Percentiles rank a stretch among this genome's conserved stretches.
Conservation (phyloP, 108 stramenopile genomes). For the Discostella pseudostelligera region DNA sequence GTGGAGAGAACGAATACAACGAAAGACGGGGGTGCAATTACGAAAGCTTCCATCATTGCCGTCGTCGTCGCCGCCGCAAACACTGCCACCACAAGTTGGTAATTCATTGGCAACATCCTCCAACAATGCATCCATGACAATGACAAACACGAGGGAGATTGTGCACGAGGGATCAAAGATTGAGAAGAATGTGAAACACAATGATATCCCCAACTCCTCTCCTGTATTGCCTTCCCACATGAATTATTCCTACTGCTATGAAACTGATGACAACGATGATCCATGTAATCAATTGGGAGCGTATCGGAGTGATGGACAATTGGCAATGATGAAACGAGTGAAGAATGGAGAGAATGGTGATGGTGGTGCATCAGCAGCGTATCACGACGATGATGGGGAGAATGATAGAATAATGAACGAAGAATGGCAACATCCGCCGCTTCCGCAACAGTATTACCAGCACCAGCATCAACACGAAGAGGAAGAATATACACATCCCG, state of each 20-base stretch:
- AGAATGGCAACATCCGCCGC: too few relatives aligned
- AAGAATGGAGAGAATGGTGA: too few relatives aligned
- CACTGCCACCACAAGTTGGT: too few relatives aligned
- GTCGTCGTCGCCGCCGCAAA: neutral
- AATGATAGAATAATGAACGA: too few relatives aligned
- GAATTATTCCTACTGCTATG: neutral
- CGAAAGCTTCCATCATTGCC: neutral
- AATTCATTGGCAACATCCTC: neutral
- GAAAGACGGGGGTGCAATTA: conserved; percentile 11
- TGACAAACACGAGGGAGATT: neutral
- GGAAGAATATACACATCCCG: neutral
- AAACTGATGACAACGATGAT: neutral
- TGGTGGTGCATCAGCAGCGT: too few relatives aligned
- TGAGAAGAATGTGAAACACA: too few relatives aligned
- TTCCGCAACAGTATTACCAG: neutral
- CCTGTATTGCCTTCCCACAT: neutral
- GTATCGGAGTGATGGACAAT: too few relatives aligned
- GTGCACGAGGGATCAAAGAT: too few relatives aligned
- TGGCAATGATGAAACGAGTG: too few relatives aligned
- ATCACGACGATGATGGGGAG: too few relatives aligned
- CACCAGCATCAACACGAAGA: neutral
- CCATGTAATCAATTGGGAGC: neutral
- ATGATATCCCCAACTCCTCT: too few relatives aligned
- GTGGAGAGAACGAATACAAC: conserved; percentile 28
- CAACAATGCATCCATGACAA: neutral